A percentile compares a stretch with the other conserved stretches of the same genome.
These are phyloP conservation scores for Beauveria asiatica DNA, from an alignment of 2,329 filamentous ascomycete genomes.

Conservation along the genomic window DNA sequence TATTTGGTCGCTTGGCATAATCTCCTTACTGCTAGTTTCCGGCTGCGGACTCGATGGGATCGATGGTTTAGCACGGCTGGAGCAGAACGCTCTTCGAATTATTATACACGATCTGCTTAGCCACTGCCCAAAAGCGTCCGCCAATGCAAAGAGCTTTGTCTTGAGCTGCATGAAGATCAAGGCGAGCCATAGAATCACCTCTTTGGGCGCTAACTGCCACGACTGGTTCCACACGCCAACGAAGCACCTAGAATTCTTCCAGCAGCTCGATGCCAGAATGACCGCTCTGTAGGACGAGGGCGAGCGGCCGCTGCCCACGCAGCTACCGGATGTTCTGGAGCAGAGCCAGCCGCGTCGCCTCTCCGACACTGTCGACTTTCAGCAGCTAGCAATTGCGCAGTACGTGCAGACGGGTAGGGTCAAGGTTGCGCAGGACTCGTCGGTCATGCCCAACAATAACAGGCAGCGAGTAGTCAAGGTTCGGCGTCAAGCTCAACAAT, in stretches of 20 bases:
- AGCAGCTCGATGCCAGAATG: constrained; percentile 22
- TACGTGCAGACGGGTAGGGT: neutral
- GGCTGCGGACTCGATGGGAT: constrained; percentile 15
- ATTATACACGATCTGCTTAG: constrained; percentile 14
- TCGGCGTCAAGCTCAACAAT: neutral
- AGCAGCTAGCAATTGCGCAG: neutral
- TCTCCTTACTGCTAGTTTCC: constrained; percentile 30
- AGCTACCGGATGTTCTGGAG: constrained; percentile 21
- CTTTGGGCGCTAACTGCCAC: constrained; percentile 21
- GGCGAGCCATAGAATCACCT: constrained; percentile 21
- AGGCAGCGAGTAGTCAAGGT: neutral
- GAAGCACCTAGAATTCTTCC: constrained; percentile 24
- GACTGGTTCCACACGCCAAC: constrained; percentile 27
- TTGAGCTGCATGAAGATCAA: constrained; percentile 23
- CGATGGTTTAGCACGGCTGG: constrained; percentile 20
- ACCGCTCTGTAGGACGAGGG: constrained; percentile 20
- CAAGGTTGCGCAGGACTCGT: neutral
- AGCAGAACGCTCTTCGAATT: constrained; percentile 18
- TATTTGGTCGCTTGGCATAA: constrained; percentile 44
- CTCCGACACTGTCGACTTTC: neutral
- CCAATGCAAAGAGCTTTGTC: constrained; percentile 22
- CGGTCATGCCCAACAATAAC: neutral
- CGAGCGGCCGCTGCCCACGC: constrained; percentile 26
- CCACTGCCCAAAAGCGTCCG: constrained; percentile 14
- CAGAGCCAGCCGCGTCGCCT: neutral